Percentiles rank a stretch among this genome's conserved stretches.
These are phyloP conservation scores for Syzygium grande DNA, from an alignment of 345 rosid species.

Conservation along the genomic window DNA sequence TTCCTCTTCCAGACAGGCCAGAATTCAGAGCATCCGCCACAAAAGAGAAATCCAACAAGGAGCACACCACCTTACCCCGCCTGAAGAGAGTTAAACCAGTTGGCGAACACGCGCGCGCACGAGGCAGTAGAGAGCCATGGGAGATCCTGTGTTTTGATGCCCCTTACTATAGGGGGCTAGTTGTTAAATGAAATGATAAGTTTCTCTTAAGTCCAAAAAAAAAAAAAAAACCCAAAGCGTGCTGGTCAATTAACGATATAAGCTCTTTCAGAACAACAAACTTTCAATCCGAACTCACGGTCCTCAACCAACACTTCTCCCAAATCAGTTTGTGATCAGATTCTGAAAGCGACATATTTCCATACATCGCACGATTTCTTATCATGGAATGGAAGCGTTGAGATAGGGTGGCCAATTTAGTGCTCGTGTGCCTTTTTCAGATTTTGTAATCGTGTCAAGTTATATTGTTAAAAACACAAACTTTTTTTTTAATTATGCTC, in stretches of 20 bases:
- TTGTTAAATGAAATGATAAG: no score
- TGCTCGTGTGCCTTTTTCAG: background rate
- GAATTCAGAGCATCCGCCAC: no score
- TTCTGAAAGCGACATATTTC: background rate
- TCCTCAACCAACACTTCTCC: no score
- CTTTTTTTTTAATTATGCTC: background rate
- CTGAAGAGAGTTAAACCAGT: background rate
- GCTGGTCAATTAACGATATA: background rate
- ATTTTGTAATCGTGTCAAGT: background rate
- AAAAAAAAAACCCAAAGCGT: no score
- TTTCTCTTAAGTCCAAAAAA: no score
- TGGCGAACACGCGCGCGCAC: background rate
- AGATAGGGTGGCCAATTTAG: background rate
- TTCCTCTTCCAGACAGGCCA: no score
- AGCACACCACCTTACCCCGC: background rate
- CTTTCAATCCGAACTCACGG: no score
- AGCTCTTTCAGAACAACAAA: background rate
- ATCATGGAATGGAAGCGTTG: background rate
- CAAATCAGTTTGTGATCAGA: no score
- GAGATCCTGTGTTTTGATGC: no score
- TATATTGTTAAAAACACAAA: background rate
- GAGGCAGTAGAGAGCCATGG: background rate
- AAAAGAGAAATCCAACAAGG: no score
- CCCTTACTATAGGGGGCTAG: no score
- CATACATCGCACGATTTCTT: no score